Evolutionary conservation across 768 basidiomycete species (phyloP).

Genomic region (Pisolithus sp.): DNA sequence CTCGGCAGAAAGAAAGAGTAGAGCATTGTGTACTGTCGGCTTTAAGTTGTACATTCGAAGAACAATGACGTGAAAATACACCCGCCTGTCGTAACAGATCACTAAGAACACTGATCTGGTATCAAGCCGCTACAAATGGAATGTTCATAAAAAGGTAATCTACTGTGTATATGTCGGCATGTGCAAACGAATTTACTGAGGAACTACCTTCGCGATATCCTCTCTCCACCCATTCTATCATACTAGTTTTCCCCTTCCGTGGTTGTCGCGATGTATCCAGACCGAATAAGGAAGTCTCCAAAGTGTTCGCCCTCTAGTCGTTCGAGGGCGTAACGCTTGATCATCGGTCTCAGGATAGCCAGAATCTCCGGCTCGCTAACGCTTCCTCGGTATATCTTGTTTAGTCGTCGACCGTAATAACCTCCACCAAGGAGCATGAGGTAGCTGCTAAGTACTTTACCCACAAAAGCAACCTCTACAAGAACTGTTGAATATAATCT

Average conservation of each 20-base stretch:
- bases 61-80: too few species aligned
- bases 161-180: not conserved
- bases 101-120: too few species aligned
- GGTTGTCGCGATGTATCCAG: constrained; percentile 84
- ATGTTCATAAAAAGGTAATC: too few species aligned
- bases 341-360: constrained; percentile 85
- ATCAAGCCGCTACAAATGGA: too few species aligned
- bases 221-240: constrained; percentile 76
- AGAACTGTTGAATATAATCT: not conserved
- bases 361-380: constrained; percentile 91
- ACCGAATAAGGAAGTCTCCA: constrained; percentile 91
- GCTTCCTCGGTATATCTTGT: constrained; percentile 91
- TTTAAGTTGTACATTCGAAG: too few species aligned
- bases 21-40: too few species aligned
- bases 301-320: constrained; percentile 84
- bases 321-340: constrained; percentile 88
- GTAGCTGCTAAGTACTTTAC: constrained; percentile 91
- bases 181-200: constrained; percentile 1
- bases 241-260: constrained; percentile 84
- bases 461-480: constrained; percentile 92
- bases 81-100: too few species aligned
- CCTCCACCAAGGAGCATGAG: constrained; percentile 95
- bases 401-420: constrained; percentile 88
- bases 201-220: constrained; percentile 35
- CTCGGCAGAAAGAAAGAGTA: too few species aligned